Conservation (phyloP, 2,329 filamentous ascomycete species). For the Pestalotiopsis fici region DNA sequence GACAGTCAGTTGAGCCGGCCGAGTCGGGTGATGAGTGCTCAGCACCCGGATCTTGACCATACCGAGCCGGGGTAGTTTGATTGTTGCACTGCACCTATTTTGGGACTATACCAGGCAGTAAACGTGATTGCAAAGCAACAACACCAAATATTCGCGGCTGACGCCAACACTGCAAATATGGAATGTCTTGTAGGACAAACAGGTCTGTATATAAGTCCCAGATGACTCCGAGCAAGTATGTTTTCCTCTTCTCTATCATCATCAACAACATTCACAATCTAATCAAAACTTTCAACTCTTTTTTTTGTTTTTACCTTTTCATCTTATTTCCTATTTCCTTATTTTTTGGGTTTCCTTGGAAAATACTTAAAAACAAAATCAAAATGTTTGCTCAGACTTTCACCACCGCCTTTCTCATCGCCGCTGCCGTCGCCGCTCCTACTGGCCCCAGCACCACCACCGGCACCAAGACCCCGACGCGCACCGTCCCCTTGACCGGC, state of each 20-base stretch:
- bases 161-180: background rate
- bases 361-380: background rate
- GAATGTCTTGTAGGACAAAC: background rate
- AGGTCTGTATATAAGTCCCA: background rate
- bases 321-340: background rate
- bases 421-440: constrained; percentile 27
- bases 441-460: constrained; percentile 28
- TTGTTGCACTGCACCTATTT: background rate
- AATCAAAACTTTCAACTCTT: background rate
- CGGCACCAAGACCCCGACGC: constrained; percentile 23
- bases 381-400: constrained; percentile 34
- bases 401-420: constrained; percentile 25
- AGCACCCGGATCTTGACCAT: background rate
- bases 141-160: background rate
- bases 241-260: background rate
- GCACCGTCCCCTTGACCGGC: constrained; percentile 35
- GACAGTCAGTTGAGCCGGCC: background rate
- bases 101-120: background rate
- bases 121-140: background rate
- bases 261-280: background rate
- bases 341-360: background rate
- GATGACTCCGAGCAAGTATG: background rate
- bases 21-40: too few relatives aligned
- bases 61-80: background rate
- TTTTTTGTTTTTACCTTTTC: background rate